Evolutionary conservation across 148 eudicot genomes (phyloP), one percentile per base, ranked within the genome.

Genomic region (Vaccinium darrowii): DNA sequence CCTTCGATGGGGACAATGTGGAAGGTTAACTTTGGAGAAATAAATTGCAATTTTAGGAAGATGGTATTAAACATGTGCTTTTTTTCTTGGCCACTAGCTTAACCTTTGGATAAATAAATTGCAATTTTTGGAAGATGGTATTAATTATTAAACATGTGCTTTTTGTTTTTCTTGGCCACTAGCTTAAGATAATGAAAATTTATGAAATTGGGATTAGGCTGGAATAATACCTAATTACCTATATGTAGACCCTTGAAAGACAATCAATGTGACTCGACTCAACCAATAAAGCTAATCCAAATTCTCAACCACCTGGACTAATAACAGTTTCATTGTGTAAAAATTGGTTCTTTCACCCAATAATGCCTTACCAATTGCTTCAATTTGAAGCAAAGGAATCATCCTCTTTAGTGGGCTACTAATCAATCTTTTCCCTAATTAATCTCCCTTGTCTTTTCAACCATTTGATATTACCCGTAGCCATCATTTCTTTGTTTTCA

Each of bases 341-440:
- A 53, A 25, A 50, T n/a, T 13, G 30, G 60, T 52, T 52, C 80
- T 25, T 27, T 25, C 4, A 10, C 12, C 16, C 18, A 52, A 50
- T 77, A 27, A 49, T 76, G 52, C 27, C 51, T 1, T 47, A 18
- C 51, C 79, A 76, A 19, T 47, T 76, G 79, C 79, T 76, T 76
- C 79, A 47, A 76, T 7, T 9, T 76, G 51, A 76, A 76, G 79
- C 79, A 76, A 76, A 76, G 79, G 50, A 76, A 10, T 76, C 33
- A 10, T 76, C 33, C 39, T 69, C 74, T 13, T 49, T 76, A 76
- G 79, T 49, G 79, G 56, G 4, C 30, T 76, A 49, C 56, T 76
- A 49, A 76, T 47, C 33, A 14, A 56, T 76, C 79, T 49, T 76
- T 76, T 76, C 79, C 78, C 2, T 21, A 49, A 8, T 47, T 7